These are phyloP conservation scores for Megacollybia marginata DNA, from an alignment of 768 basidiomycete species.

Conservation along the genomic window DNA sequence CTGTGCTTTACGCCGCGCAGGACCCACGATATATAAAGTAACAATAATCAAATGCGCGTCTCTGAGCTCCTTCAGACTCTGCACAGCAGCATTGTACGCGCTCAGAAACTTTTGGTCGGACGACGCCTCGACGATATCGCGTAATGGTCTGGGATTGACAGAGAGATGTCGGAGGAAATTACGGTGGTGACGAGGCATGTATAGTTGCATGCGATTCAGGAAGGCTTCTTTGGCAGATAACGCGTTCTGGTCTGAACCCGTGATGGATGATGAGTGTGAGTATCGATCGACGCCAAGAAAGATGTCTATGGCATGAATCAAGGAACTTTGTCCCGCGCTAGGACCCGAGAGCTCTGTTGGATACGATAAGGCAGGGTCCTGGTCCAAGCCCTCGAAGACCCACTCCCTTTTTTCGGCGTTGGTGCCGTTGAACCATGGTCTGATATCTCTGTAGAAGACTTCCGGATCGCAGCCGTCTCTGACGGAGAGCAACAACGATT, in stretches of 20 bases:
- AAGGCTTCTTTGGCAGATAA: conserved; percentile 30
- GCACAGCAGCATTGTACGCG: conserved; percentile 61
- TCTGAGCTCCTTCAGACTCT: conserved; percentile 62
- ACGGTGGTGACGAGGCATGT: conserved; percentile 81
- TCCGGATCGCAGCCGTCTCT: conserved; percentile 66
- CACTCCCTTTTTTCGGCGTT: conserved; percentile 43
- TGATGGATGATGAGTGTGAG: conserved; percentile 19
- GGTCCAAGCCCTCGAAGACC: conserved; percentile 55
- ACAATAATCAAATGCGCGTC: conserved; percentile 76
- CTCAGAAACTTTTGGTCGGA: conserved; percentile 23
- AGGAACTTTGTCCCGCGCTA: conserved; percentile 75
- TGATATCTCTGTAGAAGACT: conserved; percentile 61
- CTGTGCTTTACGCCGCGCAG: conserved; percentile 35
- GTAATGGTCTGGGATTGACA: conserved; percentile 51
- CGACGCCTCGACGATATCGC: conserved; percentile 37
- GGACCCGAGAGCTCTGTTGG: conserved; percentile 64
- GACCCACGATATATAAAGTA: conserved; percentile 68
- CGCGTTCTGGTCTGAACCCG: conserved; percentile 13
- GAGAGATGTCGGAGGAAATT: conserved; percentile 67
- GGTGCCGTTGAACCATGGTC: conserved; percentile 78
- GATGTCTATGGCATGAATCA: conserved; percentile 67
- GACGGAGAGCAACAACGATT: conserved; percentile 51
- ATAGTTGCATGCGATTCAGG: conserved; percentile 66
- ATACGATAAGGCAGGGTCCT: conserved; percentile 31
- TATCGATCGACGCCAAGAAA: conserved; percentile 65